phyloP scores from a whole-genome alignment of 345 rosid species.

The Sisymbrium irio region DNA sequence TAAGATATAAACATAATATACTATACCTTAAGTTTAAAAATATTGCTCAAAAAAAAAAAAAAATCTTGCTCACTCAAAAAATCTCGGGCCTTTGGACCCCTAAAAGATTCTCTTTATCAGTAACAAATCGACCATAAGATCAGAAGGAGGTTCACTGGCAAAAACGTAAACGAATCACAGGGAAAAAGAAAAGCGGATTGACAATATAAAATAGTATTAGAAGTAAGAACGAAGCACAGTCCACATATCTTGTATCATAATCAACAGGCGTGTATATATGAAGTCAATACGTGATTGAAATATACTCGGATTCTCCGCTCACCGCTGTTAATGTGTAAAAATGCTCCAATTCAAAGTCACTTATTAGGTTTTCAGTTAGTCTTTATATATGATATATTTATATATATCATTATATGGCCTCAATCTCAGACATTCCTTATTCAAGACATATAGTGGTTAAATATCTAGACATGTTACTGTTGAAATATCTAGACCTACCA shows the following conservation, averaged over 20 bases:
- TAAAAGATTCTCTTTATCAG: too few relatives aligned
- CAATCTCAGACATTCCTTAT: not conserved
- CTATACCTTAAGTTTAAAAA: too few relatives aligned
- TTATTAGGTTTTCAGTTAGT: constrained; percentile 3
- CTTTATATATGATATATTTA: not conserved
- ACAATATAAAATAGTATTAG: not conserved
- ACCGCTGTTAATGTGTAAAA: not conserved
- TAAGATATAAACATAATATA: too few relatives aligned
- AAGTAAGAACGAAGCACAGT: not conserved
- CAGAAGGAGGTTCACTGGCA: too few relatives aligned
- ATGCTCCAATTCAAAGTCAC: constrained; percentile 5
- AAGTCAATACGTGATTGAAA: not conserved
- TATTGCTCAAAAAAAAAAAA: too few relatives aligned
- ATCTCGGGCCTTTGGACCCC: too few relatives aligned
- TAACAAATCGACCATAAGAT: too few relatives aligned
- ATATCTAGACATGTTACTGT: not conserved
- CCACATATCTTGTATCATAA: not conserved
- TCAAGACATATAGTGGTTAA: not conserved
- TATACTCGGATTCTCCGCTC: not conserved
- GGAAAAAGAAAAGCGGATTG: not conserved
- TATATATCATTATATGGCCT: not conserved
- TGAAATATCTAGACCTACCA: constrained; percentile 9
- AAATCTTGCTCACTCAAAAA: too few relatives aligned
- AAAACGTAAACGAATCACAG: too few relatives aligned
- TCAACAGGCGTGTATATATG: not conserved